Evolutionary conservation across 164 flowering plant genomes (phyloP).

Genomic region (Amborella trichopoda): DNA sequence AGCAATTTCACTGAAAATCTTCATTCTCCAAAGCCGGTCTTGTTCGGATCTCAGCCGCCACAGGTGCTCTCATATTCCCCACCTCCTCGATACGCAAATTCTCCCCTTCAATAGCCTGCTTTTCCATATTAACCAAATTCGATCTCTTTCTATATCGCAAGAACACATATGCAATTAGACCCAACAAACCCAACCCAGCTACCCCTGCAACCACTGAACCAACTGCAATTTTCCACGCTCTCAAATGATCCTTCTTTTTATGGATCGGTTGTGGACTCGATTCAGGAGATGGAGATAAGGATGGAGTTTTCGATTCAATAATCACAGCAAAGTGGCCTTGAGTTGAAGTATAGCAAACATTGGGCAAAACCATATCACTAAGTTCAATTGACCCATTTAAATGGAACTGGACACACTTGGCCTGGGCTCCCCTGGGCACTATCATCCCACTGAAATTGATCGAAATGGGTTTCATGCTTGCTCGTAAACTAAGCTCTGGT

Average conservation of each 20-base stretch:
- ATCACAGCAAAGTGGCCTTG: slow-evolving; percentile 80
- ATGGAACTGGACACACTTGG: slow-evolving; percentile 61
- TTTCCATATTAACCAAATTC: slow-evolving; percentile 61
- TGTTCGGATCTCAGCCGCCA: slow-evolving; percentile 21
- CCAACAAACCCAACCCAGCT: slow-evolving; percentile 6
- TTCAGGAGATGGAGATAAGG: slow-evolving; percentile 26
- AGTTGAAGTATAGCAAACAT: slow-evolving; percentile 29
- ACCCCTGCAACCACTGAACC: slow-evolving; percentile 53
- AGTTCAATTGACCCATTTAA: slow-evolving; percentile 33
- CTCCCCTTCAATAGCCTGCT: slow-evolving; percentile 58
- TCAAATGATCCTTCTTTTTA: slow-evolving; percentile 12
- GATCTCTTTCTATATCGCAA: slow-evolving; percentile 29
- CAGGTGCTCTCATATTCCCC: slow-evolving; percentile 17
- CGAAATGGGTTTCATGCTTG: slow-evolving; percentile 31
- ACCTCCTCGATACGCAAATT: slow-evolving; percentile 16
- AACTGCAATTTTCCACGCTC: slow-evolving; percentile 42
- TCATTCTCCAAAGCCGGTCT: slow-evolving; percentile 19
- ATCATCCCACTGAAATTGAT: slow-evolving; percentile 29
- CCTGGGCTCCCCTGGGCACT: slow-evolving; percentile 24
- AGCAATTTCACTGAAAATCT: slow-evolving; percentile 11
- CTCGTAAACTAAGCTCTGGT: slow-evolving; percentile 40
- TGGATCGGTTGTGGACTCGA: slow-evolving; percentile 5
- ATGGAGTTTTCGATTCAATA: slow-evolving; percentile 28
- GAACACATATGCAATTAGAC: slow-evolving; percentile 18
- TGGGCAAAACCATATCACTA: slow-evolving; percentile 28